These are phyloP conservation scores for Fraxinus floribunda DNA, from an alignment of 305 asterid genomes.

Conservation along the genomic window DNA sequence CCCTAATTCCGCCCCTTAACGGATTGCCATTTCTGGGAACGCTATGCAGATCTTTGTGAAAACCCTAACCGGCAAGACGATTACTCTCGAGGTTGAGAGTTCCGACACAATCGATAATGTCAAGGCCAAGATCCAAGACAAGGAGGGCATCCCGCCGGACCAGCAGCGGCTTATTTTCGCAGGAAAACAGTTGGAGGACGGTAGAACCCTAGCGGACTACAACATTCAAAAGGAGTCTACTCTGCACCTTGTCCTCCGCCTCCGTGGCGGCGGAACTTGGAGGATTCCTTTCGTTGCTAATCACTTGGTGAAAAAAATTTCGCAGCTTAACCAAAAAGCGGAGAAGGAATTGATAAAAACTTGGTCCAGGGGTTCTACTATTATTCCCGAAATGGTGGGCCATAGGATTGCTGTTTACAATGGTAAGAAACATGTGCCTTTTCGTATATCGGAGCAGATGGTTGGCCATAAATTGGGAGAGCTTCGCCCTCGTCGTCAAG, in stretches of 20 bases:
- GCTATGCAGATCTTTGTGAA: constrained; percentile 37
- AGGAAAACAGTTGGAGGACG: constrained; percentile 41
- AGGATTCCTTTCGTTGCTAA: constrained; percentile 58
- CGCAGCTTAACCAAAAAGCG: constrained; percentile 26
- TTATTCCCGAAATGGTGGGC: constrained; percentile 61
- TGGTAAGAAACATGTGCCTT: constrained; percentile 50
- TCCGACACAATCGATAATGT: constrained; percentile 34
- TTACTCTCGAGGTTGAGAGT: constrained; percentile 36
- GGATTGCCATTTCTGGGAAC: neutral
- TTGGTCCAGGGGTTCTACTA: constrained; percentile 57
- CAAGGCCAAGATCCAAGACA: constrained; percentile 29
- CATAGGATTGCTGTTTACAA: constrained; percentile 51
- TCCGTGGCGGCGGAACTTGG: constrained; percentile 55
- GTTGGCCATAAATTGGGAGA: constrained; percentile 69
- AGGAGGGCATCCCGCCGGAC: constrained; percentile 34
- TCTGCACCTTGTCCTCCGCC: constrained; percentile 40
- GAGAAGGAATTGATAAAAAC: constrained; percentile 48
- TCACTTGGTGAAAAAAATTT: constrained; percentile 42
- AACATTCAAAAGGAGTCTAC: constrained; percentile 43
- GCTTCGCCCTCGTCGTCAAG: constrained; percentile 31
- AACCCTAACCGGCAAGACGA: constrained; percentile 41
- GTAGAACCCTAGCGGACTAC: constrained; percentile 37
- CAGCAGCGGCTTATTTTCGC: constrained; percentile 38
- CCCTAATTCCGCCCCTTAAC: neutral
- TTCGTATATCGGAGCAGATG: constrained; percentile 48